Percentiles rank a stretch among this genome's conserved stretches.
These are phyloP conservation scores for Coemansia sp. DNA, from an alignment of 192 early-diverging fungal species.

Conservation along the genomic window DNA sequence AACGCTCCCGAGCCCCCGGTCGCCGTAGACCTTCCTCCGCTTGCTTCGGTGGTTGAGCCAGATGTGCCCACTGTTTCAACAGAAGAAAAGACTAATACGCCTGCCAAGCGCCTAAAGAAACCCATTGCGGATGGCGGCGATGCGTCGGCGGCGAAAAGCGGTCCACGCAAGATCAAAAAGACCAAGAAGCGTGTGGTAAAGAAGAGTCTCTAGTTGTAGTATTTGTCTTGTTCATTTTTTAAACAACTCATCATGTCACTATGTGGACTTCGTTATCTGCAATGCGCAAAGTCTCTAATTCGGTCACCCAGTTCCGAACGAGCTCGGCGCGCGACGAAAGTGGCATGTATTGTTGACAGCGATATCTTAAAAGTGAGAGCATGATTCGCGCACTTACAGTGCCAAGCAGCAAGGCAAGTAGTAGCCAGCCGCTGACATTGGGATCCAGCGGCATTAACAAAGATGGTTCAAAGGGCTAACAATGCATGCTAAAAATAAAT, in stretches of 20 bases:
- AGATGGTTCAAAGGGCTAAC: not conserved
- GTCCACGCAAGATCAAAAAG: constrained; percentile 43
- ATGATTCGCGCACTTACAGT: not conserved
- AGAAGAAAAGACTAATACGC: not conserved
- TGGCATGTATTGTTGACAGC: constrained; percentile 4
- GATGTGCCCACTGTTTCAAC: not conserved
- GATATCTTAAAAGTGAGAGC: constrained; percentile 5
- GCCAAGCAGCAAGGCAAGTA: constrained; percentile 10
- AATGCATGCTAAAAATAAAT: too few relatives aligned
- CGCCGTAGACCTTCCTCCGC: not conserved
- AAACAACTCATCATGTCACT: not conserved
- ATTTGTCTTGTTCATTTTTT: constrained; percentile 3
- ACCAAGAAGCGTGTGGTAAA: constrained; percentile 38
- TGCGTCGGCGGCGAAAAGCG: constrained; percentile 5
- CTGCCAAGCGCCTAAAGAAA: constrained; percentile 17
- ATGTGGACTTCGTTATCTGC: not conserved
- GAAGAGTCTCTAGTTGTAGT: constrained; percentile 11
- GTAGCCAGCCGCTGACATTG: constrained; percentile 16
- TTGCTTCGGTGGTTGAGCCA: not conserved
- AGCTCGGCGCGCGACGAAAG: constrained; percentile 11
- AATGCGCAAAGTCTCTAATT: not conserved
- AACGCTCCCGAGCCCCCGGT: too few relatives aligned
- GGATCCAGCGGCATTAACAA: constrained; percentile 5
- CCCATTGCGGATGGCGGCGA: constrained; percentile 8
- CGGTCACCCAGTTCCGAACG: constrained; percentile 10